These are phyloP conservation scores for Phytopythium sindhum DNA, from an alignment of 352 stramenopile species.

Conservation along the genomic window DNA sequence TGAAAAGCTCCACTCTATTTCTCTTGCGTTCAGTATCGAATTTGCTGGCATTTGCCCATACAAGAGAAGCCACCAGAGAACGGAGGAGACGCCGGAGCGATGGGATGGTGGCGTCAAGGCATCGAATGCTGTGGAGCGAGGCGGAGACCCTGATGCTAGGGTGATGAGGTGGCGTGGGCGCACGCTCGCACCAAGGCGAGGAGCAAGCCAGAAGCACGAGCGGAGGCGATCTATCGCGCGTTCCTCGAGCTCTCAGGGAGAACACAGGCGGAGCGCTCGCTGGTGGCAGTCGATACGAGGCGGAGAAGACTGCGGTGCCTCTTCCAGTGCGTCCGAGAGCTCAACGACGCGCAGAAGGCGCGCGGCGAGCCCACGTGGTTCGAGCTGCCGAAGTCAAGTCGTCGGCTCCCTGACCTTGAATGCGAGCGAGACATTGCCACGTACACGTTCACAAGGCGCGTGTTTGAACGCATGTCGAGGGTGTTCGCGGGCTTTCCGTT, in stretches of 20 bases:
- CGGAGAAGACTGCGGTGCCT: background rate
- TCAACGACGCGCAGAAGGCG: background rate
- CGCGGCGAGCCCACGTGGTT: background rate
- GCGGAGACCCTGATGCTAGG: background rate
- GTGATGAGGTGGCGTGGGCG: background rate
- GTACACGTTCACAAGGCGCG: background rate
- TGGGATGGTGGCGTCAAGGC: background rate
- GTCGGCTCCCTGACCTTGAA: no score
- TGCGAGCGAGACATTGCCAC: no score
- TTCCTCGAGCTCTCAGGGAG: background rate
- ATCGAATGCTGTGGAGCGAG: background rate
- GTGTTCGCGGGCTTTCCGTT: background rate
- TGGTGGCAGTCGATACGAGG: background rate
- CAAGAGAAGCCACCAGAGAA: no score
- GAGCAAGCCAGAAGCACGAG: background rate
- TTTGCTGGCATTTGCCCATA: no score
- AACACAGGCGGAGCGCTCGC: background rate
- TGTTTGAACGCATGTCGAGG: background rate
- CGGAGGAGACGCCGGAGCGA: background rate
- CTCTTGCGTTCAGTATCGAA: no score
- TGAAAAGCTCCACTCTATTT: no score
- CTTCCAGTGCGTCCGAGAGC: background rate
- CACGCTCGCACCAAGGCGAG: background rate
- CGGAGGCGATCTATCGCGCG: background rate
- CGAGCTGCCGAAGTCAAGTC: background rate